Percentiles rank a stretch among this genome's conserved stretches.
These are phyloP conservation scores for Nothophaeocryptopus gaeumannii DNA, from an alignment of 2,329 filamentous ascomycete species.

Conservation along the genomic window DNA sequence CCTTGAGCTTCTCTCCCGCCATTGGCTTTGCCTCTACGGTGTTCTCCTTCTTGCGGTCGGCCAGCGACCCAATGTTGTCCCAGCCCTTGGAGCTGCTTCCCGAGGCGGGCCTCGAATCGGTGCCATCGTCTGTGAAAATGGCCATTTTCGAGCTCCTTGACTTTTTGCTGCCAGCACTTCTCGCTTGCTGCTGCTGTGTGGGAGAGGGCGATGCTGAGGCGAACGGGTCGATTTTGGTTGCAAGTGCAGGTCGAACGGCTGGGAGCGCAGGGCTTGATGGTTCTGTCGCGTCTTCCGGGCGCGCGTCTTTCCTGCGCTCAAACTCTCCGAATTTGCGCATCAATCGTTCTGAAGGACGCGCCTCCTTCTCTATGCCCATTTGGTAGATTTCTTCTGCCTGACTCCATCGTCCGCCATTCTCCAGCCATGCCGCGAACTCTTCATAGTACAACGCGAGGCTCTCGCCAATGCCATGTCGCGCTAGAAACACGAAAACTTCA, in stretches of 20 bases:
- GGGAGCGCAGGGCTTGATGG: constrained; percentile 87
- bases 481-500: constrained; percentile 87
- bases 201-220: constrained; percentile 51
- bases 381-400: constrained; percentile 95
- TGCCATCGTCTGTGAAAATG: constrained; percentile 75
- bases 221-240: constrained; percentile 83
- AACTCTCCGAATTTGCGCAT: constrained; percentile 91
- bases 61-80: constrained; percentile 85
- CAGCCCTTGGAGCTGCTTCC: constrained; percentile 68
- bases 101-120: constrained; percentile 51
- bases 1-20: constrained; percentile 87
- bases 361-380: constrained; percentile 83
- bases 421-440: constrained; percentile 91
- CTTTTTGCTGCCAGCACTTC: constrained; percentile 53
- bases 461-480: constrained; percentile 84
- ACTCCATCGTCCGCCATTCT: constrained; percentile 75
- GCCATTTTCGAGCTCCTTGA: constrained; percentile 76
- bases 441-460: constrained; percentile 89
- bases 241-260: constrained; percentile 75
- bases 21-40: constrained; percentile 79
- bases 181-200: constrained; percentile 64
- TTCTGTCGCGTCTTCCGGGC: constrained; percentile 58
- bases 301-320: constrained; percentile 70
- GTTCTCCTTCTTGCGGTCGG: constrained; percentile 93
- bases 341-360: constrained; percentile 75